phyloP scores from a whole-genome alignment of 2,329 filamentous ascomycete species.

The Thelonectria rubi region DNA sequence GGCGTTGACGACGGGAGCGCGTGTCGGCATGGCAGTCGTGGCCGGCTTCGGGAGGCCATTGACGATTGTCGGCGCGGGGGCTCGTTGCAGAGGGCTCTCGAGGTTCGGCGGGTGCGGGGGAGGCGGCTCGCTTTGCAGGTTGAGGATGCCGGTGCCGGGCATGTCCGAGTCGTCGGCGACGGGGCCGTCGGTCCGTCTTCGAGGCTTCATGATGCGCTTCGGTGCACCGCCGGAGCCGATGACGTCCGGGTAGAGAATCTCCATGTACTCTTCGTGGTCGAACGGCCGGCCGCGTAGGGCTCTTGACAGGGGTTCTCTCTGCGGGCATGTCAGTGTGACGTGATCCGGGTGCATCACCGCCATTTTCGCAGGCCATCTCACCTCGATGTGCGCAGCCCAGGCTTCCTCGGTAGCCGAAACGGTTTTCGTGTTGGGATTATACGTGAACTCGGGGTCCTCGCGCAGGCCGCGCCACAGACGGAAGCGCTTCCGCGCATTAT shows the following conservation, averaged over 20 bases:
- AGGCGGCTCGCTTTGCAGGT: slow-evolving; percentile 51
- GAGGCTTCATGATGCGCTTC: slow-evolving; percentile 66
- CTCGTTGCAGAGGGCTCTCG: slow-evolving; percentile 41
- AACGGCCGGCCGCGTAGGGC: slow-evolving; percentile 66
- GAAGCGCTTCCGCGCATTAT: slow-evolving; percentile 70
- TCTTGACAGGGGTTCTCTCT: slow-evolving; percentile 67
- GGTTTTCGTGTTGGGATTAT: slow-evolving; percentile 59
- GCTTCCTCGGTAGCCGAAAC: slow-evolving; percentile 66
- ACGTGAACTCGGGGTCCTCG: slow-evolving; percentile 66
- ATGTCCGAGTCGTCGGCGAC: slow-evolving; percentile 58
- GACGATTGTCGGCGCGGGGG: slow-evolving; percentile 37
- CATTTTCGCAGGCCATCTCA: slow-evolving; percentile 44
- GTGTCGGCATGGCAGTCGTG: slow-evolving; percentile 50
- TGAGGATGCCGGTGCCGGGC: slow-evolving; percentile 58
- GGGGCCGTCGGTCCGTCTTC: slow-evolving; percentile 58
- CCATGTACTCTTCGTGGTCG: slow-evolving; percentile 69
- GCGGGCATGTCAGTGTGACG: slow-evolving; percentile 34
- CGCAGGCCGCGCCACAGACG: slow-evolving; percentile 68
- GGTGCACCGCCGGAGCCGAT: slow-evolving; percentile 67
- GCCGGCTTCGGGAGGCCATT: slow-evolving; percentile 41
- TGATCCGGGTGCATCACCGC: slow-evolving; percentile 3
- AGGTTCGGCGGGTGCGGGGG: slow-evolving; percentile 32
- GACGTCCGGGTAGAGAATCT: slow-evolving; percentile 68
- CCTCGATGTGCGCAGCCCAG: slow-evolving; percentile 66
- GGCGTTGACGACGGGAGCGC: slow-evolving; percentile 50